Percentiles rank a stretch among this genome's conserved stretches.
Conservation (phyloP, 345 rosid genomes). For the Melastoma malabathricum region DNA sequence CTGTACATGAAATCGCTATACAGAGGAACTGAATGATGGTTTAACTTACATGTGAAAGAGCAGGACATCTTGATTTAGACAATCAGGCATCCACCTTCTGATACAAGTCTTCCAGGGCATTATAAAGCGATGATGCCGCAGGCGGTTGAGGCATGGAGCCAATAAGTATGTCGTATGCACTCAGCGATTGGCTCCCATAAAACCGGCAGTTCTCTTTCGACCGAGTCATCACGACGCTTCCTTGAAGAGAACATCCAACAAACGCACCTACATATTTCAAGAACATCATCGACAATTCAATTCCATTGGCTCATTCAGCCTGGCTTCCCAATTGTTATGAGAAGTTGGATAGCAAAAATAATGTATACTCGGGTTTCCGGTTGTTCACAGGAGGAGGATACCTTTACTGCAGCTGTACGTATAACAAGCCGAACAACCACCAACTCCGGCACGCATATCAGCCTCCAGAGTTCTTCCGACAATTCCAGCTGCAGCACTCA, state of each 20-base stretch:
- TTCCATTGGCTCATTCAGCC: too few relatives aligned
- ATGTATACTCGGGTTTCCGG: too few relatives aligned
- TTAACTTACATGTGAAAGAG: too few relatives aligned
- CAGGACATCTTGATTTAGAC: not conserved
- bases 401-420: constrained; percentile 99
- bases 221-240: constrained; percentile 69
- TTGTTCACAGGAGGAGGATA: constrained; percentile 5
- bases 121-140: constrained; percentile 72
- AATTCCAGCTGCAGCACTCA: constrained; percentile 79
- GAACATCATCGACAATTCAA: not conserved
- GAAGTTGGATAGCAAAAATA: not conserved
- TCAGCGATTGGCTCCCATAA: constrained; percentile 73
- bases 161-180: constrained; percentile 62
- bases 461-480: constrained; percentile 85
- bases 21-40: too few relatives aligned
- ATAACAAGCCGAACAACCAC: constrained; percentile 92
- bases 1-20: too few relatives aligned
- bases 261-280: constrained; percentile 62
- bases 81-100: constrained; percentile 40
- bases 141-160: constrained; percentile 77
- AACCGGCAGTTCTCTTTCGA: constrained; percentile 58
- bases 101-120: constrained; percentile 56
- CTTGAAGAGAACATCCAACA: constrained; percentile 86
- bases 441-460: constrained; percentile 79
- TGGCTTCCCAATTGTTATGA: not conserved